Evolutionary conservation across 768 basidiomycete species (phyloP).

Genomic region (Hygrophoropsis aurantiaca): DNA sequence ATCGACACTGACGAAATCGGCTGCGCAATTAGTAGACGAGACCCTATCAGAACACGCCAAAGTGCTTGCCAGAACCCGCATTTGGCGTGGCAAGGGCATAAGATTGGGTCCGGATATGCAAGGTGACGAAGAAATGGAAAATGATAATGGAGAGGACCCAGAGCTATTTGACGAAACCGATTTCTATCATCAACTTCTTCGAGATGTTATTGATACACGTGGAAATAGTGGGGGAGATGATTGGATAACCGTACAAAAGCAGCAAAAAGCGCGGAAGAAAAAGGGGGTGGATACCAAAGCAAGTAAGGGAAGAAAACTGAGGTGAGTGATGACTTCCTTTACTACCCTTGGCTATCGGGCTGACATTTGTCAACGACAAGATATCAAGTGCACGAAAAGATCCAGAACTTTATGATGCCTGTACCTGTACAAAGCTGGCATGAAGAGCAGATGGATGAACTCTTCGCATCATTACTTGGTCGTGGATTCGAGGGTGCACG

Average conservation of each 20-base stretch:
- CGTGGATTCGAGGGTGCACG: constrained; percentile 54
- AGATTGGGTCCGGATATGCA: constrained; percentile 45
- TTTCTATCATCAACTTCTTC: constrained; percentile 88
- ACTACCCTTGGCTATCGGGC: background rate
- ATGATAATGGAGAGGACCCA: constrained; percentile 33
- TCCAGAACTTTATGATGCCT: constrained; percentile 97
- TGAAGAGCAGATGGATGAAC: constrained; percentile 93
- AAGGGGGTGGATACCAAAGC: constrained; percentile 83
- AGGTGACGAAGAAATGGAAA: constrained; percentile 28
- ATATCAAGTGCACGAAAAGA: constrained; percentile 93
- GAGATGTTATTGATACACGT: constrained; percentile 84
- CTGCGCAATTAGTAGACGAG: constrained; percentile 78
- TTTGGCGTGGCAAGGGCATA: constrained; percentile 47
- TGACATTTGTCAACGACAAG: constrained; percentile 35
- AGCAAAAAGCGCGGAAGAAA: constrained; percentile 75
- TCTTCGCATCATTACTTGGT: constrained; percentile 87
- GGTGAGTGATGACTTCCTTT: constrained; percentile 43
- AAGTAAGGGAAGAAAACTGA: constrained; percentile 90
- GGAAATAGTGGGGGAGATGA: constrained; percentile 47
- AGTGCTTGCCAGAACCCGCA: constrained; percentile 62
- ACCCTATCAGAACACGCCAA: constrained; percentile 57
- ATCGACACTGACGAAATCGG: constrained; percentile 57
- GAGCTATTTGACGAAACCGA: constrained; percentile 86
- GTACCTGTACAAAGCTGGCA: constrained; percentile 79
- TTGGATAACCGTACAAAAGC: constrained; percentile 66